Conservation (phyloP, 805 yeast species). For the Danielia oregonensis region DNA sequence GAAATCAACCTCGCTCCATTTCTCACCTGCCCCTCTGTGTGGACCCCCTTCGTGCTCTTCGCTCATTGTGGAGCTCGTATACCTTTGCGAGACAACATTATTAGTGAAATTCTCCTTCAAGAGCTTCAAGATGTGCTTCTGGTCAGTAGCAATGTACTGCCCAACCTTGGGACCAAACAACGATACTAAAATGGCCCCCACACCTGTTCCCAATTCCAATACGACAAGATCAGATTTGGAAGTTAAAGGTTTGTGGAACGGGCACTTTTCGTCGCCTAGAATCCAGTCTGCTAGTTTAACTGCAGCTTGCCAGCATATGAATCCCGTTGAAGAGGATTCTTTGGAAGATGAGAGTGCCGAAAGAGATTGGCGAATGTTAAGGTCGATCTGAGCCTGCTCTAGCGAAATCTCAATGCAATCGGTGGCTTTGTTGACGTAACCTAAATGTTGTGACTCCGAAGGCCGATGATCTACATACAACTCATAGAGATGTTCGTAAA, state of each 20-base stretch:
- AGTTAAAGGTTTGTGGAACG: slow-evolving; percentile 17
- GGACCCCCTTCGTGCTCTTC: background rate
- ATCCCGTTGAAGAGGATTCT: slow-evolving; percentile 54
- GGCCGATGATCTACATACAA: slow-evolving; percentile 27
- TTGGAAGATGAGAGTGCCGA: slow-evolving; percentile 29
- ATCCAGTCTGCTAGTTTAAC: slow-evolving; percentile 54
- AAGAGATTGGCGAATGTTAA: slow-evolving; percentile 31
- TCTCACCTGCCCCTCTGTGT: background rate
- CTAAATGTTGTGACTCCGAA: slow-evolving; percentile 26
- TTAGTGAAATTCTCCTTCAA: slow-evolving; percentile 42
- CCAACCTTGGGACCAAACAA: slow-evolving; percentile 29
- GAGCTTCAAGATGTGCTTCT: slow-evolving; percentile 48
- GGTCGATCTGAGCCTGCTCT: slow-evolving; percentile 19
- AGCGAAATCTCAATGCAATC: slow-evolving; percentile 22
- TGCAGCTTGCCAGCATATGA: slow-evolving; percentile 56
- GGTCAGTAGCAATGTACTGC: slow-evolving; percentile 56
- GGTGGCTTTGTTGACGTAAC: slow-evolving; percentile 29
- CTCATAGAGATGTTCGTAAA: slow-evolving; percentile 31
- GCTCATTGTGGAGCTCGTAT: slow-evolving; percentile 9
- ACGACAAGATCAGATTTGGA: slow-evolving; percentile 22
- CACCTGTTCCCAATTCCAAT: slow-evolving; percentile 63
- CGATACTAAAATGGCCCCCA: slow-evolving; percentile 47
- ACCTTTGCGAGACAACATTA: slow-evolving; percentile 25
- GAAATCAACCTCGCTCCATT: slow-evolving; percentile 34
- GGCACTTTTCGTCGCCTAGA: slow-evolving; percentile 23